Percentiles rank a stretch among this genome's conserved stretches.
phyloP scores from a whole-genome alignment of 2,329 filamentous ascomycete genomes.

The Aspergillus latus region DNA sequence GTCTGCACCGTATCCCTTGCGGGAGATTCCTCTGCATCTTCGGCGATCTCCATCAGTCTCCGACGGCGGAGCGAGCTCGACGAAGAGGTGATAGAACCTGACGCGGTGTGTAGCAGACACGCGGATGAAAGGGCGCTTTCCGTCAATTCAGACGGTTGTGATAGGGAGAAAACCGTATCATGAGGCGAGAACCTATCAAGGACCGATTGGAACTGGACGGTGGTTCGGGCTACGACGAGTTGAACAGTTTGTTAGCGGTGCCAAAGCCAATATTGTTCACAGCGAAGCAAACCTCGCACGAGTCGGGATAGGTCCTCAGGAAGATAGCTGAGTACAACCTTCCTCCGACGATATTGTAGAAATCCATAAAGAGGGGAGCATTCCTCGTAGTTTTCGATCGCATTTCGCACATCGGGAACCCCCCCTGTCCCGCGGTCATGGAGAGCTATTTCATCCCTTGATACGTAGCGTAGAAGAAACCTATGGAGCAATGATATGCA shows the following conservation, averaged over 20 bases:
- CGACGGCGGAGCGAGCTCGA: constrained; percentile 74
- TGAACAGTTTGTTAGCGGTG: constrained; percentile 15
- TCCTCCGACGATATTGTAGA: constrained; percentile 82
- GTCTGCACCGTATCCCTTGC: constrained; percentile 50
- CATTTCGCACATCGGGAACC: constrained; percentile 76
- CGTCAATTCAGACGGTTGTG: constrained; percentile 72
- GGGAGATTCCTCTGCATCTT: constrained; percentile 79
- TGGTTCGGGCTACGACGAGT: constrained; percentile 67
- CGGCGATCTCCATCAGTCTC: constrained; percentile 87
- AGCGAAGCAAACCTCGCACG: constrained; percentile 71
- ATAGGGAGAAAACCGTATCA: constrained; percentile 79
- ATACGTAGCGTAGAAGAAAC: constrained; percentile 91
- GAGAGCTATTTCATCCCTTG: constrained; percentile 82
- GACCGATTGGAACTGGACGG: constrained; percentile 65
- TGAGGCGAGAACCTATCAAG: constrained; percentile 74
- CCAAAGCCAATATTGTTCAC: neutral
- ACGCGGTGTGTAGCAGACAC: constrained; percentile 85
- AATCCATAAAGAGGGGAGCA: constrained; percentile 89
- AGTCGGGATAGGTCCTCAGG: constrained; percentile 88
- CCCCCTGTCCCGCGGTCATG: constrained; percentile 75
- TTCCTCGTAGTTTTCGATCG: constrained; percentile 76
- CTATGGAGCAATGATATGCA: constrained; percentile 48
- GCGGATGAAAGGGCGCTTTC: constrained; percentile 85
- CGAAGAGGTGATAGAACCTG: constrained; percentile 80
- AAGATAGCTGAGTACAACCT: constrained; percentile 88